A percentile compares a stretch with the other conserved stretches of the same genome.
Evolutionary conservation across 164 flowering plant species (phyloP).

Genomic region (Malania oleifera): DNA sequence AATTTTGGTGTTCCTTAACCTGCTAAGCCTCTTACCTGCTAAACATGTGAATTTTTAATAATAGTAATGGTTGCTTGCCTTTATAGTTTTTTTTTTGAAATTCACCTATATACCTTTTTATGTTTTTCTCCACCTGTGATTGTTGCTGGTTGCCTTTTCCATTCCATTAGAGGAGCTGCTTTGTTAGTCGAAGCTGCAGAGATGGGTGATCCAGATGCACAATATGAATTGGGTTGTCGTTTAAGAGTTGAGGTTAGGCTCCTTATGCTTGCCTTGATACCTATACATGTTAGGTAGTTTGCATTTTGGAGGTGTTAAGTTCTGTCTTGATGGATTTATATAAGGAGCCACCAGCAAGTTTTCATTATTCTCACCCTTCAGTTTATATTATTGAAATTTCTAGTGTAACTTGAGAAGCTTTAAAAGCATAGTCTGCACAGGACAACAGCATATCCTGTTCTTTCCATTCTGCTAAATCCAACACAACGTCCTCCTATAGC

Average conservation of each 20-base stretch:
- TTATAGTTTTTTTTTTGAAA: neutral
- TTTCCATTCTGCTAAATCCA: too few species aligned
- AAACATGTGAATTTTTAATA: neutral
- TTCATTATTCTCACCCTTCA: too few species aligned
- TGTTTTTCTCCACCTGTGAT: neutral
- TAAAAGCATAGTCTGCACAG: too few species aligned
- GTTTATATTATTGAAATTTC: too few species aligned
- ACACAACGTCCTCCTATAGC: too few species aligned
- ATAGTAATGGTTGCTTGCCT: neutral
- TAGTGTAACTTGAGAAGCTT: too few species aligned
- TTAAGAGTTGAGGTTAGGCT: conserved; percentile 72
- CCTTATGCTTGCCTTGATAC: neutral
- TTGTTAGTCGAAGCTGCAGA: conserved; percentile 94
- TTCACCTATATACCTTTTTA: neutral
- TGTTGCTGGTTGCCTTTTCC: conserved; percentile 1
- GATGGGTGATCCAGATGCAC: conserved; percentile 93
- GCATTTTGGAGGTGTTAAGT: neutral
- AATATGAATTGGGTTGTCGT: conserved; percentile 73
- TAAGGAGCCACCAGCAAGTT: too few species aligned
- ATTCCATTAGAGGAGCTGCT: conserved; percentile 74
- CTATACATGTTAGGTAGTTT: neutral
- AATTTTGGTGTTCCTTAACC: neutral
- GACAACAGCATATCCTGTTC: too few species aligned
- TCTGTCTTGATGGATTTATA: neutral
- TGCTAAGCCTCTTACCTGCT: too few species aligned